Conservation (phyloP, 1,284 basidiomycete genomes). For the Malassezia cuniculi region DNA sequence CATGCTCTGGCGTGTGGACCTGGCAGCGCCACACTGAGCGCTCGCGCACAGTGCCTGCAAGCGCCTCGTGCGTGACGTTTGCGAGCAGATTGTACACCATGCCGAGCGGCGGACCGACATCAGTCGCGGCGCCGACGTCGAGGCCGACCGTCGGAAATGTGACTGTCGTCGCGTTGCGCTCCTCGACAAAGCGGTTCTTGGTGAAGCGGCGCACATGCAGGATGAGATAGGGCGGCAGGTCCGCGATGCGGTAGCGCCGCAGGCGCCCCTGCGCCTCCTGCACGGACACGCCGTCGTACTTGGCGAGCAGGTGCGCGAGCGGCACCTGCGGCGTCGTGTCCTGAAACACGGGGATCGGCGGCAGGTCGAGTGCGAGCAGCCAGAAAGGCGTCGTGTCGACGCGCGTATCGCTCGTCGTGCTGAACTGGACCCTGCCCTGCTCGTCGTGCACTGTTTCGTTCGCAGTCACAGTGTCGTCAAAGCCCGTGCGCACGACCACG, state of each 20-base stretch:
- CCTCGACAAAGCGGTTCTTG: conserved; percentile 94
- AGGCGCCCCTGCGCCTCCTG: conserved; percentile 28
- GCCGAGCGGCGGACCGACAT: conserved; percentile 46
- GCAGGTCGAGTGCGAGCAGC: conserved; percentile 86
- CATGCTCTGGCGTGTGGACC: conserved; percentile 51
- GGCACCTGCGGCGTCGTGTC: conserved; percentile 97
- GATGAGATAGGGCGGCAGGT: conserved; percentile 80
- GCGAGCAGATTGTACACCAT: conserved; percentile 85
- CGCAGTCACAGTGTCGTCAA: conserved; percentile 15
- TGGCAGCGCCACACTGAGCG: conserved; percentile 84
- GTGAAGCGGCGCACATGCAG: conserved; percentile 94
- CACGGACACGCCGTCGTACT: conserved; percentile 65
- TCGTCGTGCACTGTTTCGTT: conserved; percentile 27
- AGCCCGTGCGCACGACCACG: conserved; percentile 51
- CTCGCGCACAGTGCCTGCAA: conserved; percentile 79
- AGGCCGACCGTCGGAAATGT: conserved; percentile 88
- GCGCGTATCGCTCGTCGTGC: conserved; percentile 59
- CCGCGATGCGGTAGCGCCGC: conserved; percentile 71
- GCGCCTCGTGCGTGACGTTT: conserved; percentile 86
- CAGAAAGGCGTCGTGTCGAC: conserved; percentile 78
- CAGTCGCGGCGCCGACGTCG: conserved; percentile 70
- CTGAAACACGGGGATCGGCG: conserved; percentile 90
- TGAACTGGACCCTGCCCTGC: conserved; percentile 27
- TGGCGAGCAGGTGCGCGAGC: conserved; percentile 76
- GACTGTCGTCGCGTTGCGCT: conserved; percentile 96